Conservation (phyloP, 148 eudicot species). For the Talinum fruticosum region DNA sequence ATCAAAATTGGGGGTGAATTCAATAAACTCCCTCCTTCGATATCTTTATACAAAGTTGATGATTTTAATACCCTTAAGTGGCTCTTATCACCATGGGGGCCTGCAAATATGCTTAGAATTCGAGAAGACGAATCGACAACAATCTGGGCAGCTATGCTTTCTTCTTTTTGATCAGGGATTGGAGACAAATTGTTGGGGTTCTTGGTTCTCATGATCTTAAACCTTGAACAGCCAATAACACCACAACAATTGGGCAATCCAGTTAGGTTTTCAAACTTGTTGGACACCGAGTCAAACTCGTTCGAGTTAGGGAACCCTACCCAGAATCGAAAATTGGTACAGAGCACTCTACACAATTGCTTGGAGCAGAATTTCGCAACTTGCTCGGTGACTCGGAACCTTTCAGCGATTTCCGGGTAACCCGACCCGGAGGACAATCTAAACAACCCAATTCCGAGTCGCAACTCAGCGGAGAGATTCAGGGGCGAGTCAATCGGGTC, state of each 20-base stretch:
- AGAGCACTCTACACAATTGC: conserved; percentile 74
- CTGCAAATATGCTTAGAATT: conserved; percentile 73
- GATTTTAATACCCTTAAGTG: conserved; percentile 46
- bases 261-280: conserved; percentile 37
- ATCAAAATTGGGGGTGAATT: conserved; percentile 28
- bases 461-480: conserved; percentile 45
- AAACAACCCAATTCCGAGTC: conserved; percentile 74
- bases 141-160: conserved; percentile 59
- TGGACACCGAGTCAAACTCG: conserved; percentile 43
- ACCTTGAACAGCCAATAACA: conserved; percentile 53
- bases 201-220: conserved; percentile 24
- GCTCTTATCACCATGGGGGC: conserved; percentile 45
- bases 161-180: neutral
- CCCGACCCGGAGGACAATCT: conserved; percentile 66
- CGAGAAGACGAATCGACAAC: conserved; percentile 71
- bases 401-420: conserved; percentile 47
- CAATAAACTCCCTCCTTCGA: conserved; percentile 44
- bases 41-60: conserved; percentile 57
- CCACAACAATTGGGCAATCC: conserved; percentile 87
- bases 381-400: conserved; percentile 50
- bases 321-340: conserved; percentile 88
- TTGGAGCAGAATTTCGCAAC: conserved; percentile 60
- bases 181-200: no score
- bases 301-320: conserved; percentile 57
- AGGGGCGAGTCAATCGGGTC: conserved; percentile 59